phyloP scores from a whole-genome alignment of 1,139 yeast species.

The Yamadazyma triangularis region DNA sequence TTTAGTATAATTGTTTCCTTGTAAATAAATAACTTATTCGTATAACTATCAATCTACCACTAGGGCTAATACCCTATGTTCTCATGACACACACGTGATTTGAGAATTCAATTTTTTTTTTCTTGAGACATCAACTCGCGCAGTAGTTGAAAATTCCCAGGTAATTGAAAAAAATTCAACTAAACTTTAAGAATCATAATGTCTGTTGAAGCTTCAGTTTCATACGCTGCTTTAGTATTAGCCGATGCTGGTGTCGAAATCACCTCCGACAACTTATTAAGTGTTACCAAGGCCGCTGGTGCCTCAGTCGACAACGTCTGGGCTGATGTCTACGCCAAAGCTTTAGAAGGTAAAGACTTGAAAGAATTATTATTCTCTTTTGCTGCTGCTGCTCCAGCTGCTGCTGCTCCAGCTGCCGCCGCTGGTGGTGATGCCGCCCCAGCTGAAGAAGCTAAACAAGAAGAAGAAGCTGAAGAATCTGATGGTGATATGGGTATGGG shows the following conservation, averaged over 20 bases:
- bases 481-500: conserved; percentile 80
- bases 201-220: conserved; percentile 62
- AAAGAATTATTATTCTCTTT: conserved; percentile 85
- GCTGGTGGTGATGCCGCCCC: conserved; percentile 57
- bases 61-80: too few relatives aligned
- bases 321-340: conserved; percentile 95
- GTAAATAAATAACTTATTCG: too few relatives aligned
- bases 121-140: too few relatives aligned
- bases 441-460: conserved; percentile 57
- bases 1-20: conserved; percentile 53
- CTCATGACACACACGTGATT: too few relatives aligned
- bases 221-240: conserved; percentile 94
- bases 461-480: conserved; percentile 63
- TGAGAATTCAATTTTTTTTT: too few relatives aligned
- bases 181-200: too few relatives aligned
- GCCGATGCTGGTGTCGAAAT: conserved; percentile 96
- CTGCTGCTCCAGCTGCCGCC: conserved; percentile 46
- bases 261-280: conserved; percentile 85
- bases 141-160: too few relatives aligned
- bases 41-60: too few relatives aligned
- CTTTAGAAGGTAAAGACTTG: conserved; percentile 94
- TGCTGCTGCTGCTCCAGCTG: conserved; percentile 49
- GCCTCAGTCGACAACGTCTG: conserved; percentile 83
- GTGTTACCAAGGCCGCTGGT: conserved; percentile 88
- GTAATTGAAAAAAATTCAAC: too few relatives aligned